Percentiles rank a stretch among this genome's conserved stretches.
Conservation (phyloP, 768 basidiomycete genomes). For the Pisolithus orientalis region DNA sequence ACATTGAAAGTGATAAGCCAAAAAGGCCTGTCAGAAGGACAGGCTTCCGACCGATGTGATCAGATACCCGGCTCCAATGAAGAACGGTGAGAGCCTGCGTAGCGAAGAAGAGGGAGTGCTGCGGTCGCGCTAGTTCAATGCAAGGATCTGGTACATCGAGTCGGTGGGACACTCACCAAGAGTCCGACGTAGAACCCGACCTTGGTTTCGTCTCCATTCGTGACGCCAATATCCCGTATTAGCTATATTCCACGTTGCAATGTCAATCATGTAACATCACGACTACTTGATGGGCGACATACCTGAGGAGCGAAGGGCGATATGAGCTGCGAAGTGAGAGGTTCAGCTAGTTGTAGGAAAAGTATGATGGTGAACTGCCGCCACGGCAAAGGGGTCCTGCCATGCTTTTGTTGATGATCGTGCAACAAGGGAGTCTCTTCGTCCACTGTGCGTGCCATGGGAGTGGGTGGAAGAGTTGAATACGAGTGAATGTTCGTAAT, state of each 20-base stretch:
- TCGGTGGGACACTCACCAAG: constrained; percentile 38
- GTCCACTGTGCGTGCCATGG: constrained; percentile 31
- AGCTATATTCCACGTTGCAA: constrained; percentile 33
- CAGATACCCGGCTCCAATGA: constrained; percentile 65
- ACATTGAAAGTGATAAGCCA: constrained; percentile 4
- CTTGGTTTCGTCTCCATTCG: constrained; percentile 60
- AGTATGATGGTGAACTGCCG: constrained; percentile 64
- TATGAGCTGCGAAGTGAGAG: constrained; percentile 70
- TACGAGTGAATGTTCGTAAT: too few relatives aligned
- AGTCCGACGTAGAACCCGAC: constrained; percentile 79
- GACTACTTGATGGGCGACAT: constrained; percentile 8
- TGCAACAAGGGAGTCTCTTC: constrained; percentile 61
- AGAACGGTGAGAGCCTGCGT: constrained; percentile 64
- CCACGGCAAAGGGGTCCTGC: constrained; percentile 58
- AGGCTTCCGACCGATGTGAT: constrained; percentile 54
- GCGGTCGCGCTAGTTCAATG: background rate
- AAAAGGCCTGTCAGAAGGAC: constrained; percentile 4
- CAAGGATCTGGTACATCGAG: background rate
- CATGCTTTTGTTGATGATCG: constrained; percentile 27
- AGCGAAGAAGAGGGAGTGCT: constrained; percentile 71
- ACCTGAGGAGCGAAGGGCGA: constrained; percentile 74
- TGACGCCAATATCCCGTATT: constrained; percentile 61
- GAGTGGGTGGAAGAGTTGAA: constrained; percentile 8
- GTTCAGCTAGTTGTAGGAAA: constrained; percentile 71
- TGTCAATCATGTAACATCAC: background rate